Base-by-base conservation (phyloP, 495 filamentous ascomycete species). In the Niebla homalea region DNA sequence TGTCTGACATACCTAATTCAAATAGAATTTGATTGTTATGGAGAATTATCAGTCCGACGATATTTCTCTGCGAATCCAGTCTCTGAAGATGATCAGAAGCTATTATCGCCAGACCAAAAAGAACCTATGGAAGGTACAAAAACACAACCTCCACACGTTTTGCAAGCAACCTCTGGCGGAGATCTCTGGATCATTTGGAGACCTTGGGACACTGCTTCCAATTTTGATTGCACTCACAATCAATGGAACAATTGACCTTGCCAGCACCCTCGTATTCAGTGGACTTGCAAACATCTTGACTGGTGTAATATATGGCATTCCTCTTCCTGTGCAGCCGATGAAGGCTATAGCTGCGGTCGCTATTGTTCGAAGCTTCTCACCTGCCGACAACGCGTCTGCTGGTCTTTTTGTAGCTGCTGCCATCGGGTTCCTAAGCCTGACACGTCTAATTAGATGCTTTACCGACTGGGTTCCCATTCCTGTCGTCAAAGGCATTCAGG, bases 401-500 rank as follows among this genome's bases (percentile, higher is more conserved):
- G 90, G 90, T 4, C 69, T 89, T 46, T 81, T 87, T 38, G 85
- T 92, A 20, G 77, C 77, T 5, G 67, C 66, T 12, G 73, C 83
- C 46, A 76, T 97, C 25, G 72, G 89, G 36, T 36, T 93, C 14
- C 78, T 94, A 57, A 87, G 83, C 57, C 51, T 82, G 3, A 93
- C 87, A 0, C 83, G 89, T 12, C 64, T 89, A 10, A 67, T 95
- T 7, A 69, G 67, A 42, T 83, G 79, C 74, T 79, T 85, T 49
- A 75, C 80, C 7, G 61, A 69, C n/a, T 70, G 76, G 7, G 83
- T 94, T 21, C 90, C 90, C 1, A 75, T 85, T 16, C 86, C 88
- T 4, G 80, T 97, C 4, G 77, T 97, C 48, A 94, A 92, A 60
- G 90, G 90, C 11, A 94, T 97, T 58, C 90, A 97, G 65, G 78